Evolutionary conservation across 2,329 filamentous ascomycete species (phyloP), one percentile per base, ranked within the genome.

Genomic region (Podosphaera fusca): DNA sequence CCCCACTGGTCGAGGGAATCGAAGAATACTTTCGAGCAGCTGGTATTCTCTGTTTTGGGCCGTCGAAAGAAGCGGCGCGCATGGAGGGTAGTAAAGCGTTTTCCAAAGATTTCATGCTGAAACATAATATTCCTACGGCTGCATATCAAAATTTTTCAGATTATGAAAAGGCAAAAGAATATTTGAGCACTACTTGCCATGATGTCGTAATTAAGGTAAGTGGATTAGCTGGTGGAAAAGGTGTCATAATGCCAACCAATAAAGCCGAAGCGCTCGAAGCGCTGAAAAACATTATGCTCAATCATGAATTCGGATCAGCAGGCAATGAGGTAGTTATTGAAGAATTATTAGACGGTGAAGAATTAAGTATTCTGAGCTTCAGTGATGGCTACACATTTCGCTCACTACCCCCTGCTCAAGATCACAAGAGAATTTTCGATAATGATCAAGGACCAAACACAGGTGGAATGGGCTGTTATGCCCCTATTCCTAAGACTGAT

Each of bases 21-120:
- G 84, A 88, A 66, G 84, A 82, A 64, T 85, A 83, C 72, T 96
- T 96, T 73, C 75, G 79, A 42, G 63, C 60, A 9, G 63, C 56
- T 38, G 60, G 80, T 75, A 63, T 82, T 34, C 58, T 58, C 55
- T 65, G 63, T 55, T 96, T 95, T 67, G 92, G 90, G 1, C 92
- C 92, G 4, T 85, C 82, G 58, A 81, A 85, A 71, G 80, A 80
- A 54, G 90, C 92, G 30, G 89, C 92, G 21, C 78, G 79, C 50
- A 87, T 98, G 78, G 92, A 98, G 71, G 92, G 92, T 59, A 94
- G 86, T 72, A 98, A 98, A 75, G 86, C 90, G 9, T 96, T 94
- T 70, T 88, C 86, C 60, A 98, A 98, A 69, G 89, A 96, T 70
- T 96, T 96, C 68, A 98, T 96, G 92, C 83, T 85, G 70, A 81